These are phyloP conservation scores for Nothomitra cinnamomea DNA, from an alignment of 2,329 filamentous ascomycete species.

Conservation along the genomic window DNA sequence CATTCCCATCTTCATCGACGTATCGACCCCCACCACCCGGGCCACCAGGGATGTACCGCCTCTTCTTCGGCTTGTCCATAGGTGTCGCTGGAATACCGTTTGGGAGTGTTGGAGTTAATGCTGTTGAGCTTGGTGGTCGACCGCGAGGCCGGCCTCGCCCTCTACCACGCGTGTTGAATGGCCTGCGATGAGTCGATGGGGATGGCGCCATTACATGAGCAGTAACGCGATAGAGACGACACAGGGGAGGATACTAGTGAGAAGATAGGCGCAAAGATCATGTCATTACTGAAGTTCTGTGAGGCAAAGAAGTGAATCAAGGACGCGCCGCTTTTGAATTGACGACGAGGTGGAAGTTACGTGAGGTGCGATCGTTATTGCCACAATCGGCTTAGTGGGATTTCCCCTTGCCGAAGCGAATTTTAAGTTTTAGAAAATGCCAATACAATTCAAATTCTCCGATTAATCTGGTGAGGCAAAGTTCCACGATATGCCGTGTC, in stretches of 20 bases:
- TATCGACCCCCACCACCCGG: slow-evolving; percentile 75
- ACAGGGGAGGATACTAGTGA: neutral
- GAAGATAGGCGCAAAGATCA: neutral
- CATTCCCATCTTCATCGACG: slow-evolving; percentile 51
- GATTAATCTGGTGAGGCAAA: too few relatives aligned
- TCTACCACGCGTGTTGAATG: slow-evolving; percentile 11
- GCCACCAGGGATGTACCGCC: slow-evolving; percentile 65
- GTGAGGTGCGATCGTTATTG: slow-evolving; percentile 1
- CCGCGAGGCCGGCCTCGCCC: slow-evolving; percentile 7
- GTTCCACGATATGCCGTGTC: too few relatives aligned
- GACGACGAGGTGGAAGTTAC: too few relatives aligned
- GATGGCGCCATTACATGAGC: slow-evolving; percentile 11
- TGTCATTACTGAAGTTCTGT: neutral
- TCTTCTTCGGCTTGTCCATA: slow-evolving; percentile 10
- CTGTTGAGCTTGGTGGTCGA: slow-evolving; percentile 10
- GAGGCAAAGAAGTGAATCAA: neutral
- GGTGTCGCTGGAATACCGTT: slow-evolving; percentile 16
- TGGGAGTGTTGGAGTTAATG: slow-evolving; percentile 17
- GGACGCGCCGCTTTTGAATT: slow-evolving; percentile 1
- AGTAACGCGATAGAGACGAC: slow-evolving; percentile 1
- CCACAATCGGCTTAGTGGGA: slow-evolving; percentile 1
- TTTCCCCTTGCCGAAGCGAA: neutral
- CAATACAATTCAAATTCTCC: too few relatives aligned
- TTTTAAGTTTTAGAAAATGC: too few relatives aligned
- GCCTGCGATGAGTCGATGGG: slow-evolving; percentile 5